These are phyloP conservation scores for Macrocybe gigantea DNA, from an alignment of 768 basidiomycete species.

Conservation along the genomic window DNA sequence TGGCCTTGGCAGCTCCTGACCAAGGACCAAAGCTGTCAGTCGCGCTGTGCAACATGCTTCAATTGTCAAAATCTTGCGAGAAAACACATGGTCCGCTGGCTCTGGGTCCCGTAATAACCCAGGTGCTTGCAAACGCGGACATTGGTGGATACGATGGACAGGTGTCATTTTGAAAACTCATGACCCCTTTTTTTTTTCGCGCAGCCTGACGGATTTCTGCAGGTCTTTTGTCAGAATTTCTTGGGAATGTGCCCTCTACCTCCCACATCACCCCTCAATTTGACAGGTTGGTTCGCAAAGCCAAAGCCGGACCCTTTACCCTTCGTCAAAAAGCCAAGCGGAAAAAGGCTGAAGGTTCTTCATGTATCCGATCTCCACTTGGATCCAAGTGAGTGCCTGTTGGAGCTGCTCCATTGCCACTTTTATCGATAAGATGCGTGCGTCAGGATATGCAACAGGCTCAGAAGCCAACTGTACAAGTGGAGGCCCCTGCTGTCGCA, in stretches of 20 bases:
- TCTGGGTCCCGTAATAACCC: slow-evolving; percentile 59
- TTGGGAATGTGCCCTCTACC: slow-evolving; percentile 49
- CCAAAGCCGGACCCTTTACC: slow-evolving; percentile 70
- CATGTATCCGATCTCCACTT: slow-evolving; percentile 78
- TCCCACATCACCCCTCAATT: slow-evolving; percentile 52
- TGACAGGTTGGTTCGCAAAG: slow-evolving; percentile 68
- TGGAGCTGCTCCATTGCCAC: too few relatives aligned
- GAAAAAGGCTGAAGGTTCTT: slow-evolving; percentile 62
- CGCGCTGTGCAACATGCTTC: slow-evolving; percentile 54
- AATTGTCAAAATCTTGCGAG: slow-evolving; percentile 46
- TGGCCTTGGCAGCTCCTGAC: slow-evolving; percentile 57
- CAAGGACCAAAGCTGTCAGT: slow-evolving; percentile 53
- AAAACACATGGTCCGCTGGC: slow-evolving; percentile 39
- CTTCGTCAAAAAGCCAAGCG: slow-evolving; percentile 50
- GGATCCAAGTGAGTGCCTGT: slow-evolving; percentile 47
- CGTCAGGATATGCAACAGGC: slow-evolving; percentile 58
- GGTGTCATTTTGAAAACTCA: slow-evolving; percentile 25
- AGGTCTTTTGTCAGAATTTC: slow-evolving; percentile 61
- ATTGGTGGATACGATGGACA: slow-evolving; percentile 71
- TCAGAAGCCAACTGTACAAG: slow-evolving; percentile 69
- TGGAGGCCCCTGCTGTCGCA: slow-evolving; percentile 56
- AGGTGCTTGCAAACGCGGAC: slow-evolving; percentile 67
- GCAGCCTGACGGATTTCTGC: not conserved
- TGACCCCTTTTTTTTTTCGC: too few relatives aligned
- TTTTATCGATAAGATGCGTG: not conserved